Evolutionary conservation across 352 stramenopile species (phyloP).

Genomic region (Phytophthora brassicae): DNA sequence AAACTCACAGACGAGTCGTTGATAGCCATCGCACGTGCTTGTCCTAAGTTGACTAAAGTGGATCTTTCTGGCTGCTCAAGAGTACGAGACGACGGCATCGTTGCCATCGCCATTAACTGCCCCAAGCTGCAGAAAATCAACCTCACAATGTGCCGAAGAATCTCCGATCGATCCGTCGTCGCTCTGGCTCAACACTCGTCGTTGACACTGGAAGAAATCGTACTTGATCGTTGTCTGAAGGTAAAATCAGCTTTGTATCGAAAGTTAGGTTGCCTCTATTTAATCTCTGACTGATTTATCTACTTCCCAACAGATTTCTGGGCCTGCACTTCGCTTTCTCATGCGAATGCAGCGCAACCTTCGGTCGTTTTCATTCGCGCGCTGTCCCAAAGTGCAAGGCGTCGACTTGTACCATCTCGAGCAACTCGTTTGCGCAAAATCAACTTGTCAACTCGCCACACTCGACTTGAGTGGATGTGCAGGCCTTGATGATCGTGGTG

Average conservation of each 20-base stretch:
- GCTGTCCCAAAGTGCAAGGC: conserved; percentile 62
- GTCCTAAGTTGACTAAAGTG: conserved; percentile 44
- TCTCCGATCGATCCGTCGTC: conserved; percentile 72
- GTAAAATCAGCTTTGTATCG: conserved; percentile 22
- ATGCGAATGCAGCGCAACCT: conserved; percentile 56
- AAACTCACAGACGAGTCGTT: conserved; percentile 67
- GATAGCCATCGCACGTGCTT: conserved; percentile 40
- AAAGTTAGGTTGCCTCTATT: not conserved
- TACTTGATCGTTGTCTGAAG: conserved; percentile 69
- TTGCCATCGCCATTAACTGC: conserved; percentile 63
- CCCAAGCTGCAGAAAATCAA: conserved; percentile 55
- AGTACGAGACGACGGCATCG: conserved; percentile 76
- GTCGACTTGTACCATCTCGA: conserved; percentile 42
- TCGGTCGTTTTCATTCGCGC: conserved; percentile 51
- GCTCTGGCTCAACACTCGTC: conserved; percentile 45
- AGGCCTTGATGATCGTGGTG: conserved; percentile 47
- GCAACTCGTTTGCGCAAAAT: conserved; percentile 9
- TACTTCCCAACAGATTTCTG: conserved; percentile 50
- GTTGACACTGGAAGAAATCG: conserved; percentile 39
- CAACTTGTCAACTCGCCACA: conserved; percentile 28
- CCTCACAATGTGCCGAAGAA: conserved; percentile 75
- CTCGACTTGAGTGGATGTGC: conserved; percentile 63
- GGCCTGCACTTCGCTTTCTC: conserved; percentile 53
- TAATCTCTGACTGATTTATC: not conserved
- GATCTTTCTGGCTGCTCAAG: conserved; percentile 77